Conservation (phyloP, 2,329 filamentous ascomycete species). For the Raffaelea albimanens region DNA sequence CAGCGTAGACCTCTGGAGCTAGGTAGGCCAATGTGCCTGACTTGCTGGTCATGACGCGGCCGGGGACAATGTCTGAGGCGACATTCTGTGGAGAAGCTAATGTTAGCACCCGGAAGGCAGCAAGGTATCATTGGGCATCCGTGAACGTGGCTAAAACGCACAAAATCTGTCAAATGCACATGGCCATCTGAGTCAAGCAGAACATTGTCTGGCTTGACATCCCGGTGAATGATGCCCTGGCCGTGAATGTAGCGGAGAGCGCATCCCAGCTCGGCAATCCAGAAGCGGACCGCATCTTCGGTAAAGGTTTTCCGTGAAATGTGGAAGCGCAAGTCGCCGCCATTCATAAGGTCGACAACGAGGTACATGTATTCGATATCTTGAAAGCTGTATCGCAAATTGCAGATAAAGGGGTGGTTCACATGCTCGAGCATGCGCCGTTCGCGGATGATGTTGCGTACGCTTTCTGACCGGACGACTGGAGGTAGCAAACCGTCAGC, state of each 20-base stretch:
- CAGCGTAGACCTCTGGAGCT: constrained; percentile 88
- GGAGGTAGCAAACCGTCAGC: constrained; percentile 4
- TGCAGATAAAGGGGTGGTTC: constrained; percentile 96
- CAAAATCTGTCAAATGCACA: constrained; percentile 96
- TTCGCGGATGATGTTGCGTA: constrained; percentile 96
- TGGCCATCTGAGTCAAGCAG: constrained; percentile 82
- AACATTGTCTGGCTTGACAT: constrained; percentile 89
- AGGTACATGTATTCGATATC: constrained; percentile 99
- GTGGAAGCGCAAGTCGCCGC: constrained; percentile 92
- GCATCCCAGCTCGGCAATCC: constrained; percentile 91
- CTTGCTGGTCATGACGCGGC: constrained; percentile 82
- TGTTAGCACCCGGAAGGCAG: constrained; percentile 1
- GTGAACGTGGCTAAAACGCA: constrained; percentile 34
- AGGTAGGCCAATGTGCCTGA: constrained; percentile 94
- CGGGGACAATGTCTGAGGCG: constrained; percentile 80
- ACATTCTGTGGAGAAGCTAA: constrained; percentile 60
- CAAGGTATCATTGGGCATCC: neutral
- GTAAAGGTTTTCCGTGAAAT: constrained; percentile 97
- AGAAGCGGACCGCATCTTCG: constrained; percentile 92
- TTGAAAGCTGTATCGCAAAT: constrained; percentile 97
- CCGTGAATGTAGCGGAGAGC: constrained; percentile 78
- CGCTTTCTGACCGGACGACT: constrained; percentile 97
- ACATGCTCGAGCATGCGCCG: constrained; percentile 96
- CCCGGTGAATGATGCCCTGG: constrained; percentile 82
- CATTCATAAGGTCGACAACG: constrained; percentile 96